A percentile compares a stretch with the other conserved stretches of the same genome.
Conservation (phyloP, 1,284 basidiomycete genomes). For the Pterula multifida region DNA sequence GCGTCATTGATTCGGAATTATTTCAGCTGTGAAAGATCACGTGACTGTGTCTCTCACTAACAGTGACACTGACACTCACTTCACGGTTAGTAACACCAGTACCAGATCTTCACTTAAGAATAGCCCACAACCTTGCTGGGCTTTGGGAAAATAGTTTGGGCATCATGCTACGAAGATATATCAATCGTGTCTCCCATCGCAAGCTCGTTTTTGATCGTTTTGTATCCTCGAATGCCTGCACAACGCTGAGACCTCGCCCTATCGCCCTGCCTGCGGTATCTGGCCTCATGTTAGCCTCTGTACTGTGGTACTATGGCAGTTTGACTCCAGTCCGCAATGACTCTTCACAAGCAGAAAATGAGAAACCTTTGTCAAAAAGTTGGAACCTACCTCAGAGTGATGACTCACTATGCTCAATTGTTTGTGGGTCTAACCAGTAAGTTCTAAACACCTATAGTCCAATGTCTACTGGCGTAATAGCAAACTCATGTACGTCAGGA, state of each 20-base stretch:
- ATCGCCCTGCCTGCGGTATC: neutral
- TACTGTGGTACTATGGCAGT: neutral
- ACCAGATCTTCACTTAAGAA: too few relatives aligned
- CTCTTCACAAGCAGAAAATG: neutral
- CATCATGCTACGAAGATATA: neutral
- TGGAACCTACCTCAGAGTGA: neutral
- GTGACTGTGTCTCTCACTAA: too few relatives aligned
- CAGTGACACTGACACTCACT: too few relatives aligned
- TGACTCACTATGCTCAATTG: constrained; percentile 26
- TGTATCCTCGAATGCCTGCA: neutral
- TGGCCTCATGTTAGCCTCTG: neutral
- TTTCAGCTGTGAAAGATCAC: too few relatives aligned
- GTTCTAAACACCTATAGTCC: too few relatives aligned
- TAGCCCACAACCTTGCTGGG: too few relatives aligned
- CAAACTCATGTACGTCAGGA: constrained; percentile 26
- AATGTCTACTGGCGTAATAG: too few relatives aligned
- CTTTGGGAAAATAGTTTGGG: too few relatives aligned
- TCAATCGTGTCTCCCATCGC: neutral
- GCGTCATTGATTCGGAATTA: too few relatives aligned
- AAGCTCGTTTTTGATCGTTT: neutral
- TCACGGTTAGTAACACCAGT: too few relatives aligned
- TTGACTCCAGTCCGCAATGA: neutral
- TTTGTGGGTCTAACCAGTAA: constrained; percentile 51
- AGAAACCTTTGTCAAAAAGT: neutral
- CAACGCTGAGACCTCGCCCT: neutral